These are phyloP conservation scores for Musa beccarii DNA, from an alignment of 176 grass and related monocot species.

Conservation along the genomic window DNA sequence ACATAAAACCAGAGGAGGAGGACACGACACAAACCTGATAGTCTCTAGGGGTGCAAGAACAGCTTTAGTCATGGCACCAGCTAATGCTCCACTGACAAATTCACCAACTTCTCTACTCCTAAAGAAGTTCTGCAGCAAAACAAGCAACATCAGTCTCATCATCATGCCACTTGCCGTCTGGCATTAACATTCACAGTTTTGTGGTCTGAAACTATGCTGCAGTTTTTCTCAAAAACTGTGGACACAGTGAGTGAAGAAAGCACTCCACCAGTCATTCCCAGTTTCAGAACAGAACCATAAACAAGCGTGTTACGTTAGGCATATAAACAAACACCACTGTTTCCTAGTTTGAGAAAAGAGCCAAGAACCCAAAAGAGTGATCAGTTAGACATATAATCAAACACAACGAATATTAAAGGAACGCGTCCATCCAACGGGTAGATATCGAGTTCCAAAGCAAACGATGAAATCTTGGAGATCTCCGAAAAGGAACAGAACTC, in stretches of 20 bases:
- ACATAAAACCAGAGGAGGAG: not conserved
- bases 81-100: slow-evolving; percentile 77
- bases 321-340: not conserved
- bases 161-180: not conserved
- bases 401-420: not conserved
- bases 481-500: not conserved
- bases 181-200: too few relatives aligned
- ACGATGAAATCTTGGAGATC: not conserved
- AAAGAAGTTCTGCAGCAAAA: slow-evolving; percentile 38
- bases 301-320: not conserved
- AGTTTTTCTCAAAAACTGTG: not conserved
- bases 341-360: not conserved
- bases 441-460: not conserved
- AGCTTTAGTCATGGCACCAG: slow-evolving; percentile 85
- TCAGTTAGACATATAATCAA: not conserved
- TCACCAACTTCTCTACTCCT: slow-evolving; percentile 54
- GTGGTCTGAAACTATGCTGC: not conserved
- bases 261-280: not conserved
- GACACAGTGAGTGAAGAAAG: not conserved
- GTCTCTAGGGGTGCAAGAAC: slow-evolving; percentile 85
- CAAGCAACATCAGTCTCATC: slow-evolving; percentile 6
- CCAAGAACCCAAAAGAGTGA: not conserved
- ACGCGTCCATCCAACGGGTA: not conserved
- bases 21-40: slow-evolving; percentile 33
- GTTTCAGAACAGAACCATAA: not conserved